These are phyloP conservation scores for Microdochium trichocladiopsis DNA, from an alignment of 2,329 filamentous ascomycete genomes.

Conservation along the genomic window DNA sequence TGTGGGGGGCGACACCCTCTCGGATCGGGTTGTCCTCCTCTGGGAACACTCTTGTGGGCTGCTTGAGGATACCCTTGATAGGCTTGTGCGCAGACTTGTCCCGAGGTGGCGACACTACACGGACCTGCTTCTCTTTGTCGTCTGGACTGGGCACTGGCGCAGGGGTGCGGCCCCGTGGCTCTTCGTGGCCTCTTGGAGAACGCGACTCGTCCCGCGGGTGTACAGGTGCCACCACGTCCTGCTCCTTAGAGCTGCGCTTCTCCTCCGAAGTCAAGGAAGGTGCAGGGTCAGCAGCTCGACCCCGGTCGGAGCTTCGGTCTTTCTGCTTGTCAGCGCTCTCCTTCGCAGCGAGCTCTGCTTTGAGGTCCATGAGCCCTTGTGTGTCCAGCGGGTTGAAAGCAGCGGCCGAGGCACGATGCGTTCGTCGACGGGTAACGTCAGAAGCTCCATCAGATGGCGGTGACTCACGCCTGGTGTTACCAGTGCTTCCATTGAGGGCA, in stretches of 20 bases:
- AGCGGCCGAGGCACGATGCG: slow-evolving; percentile 25
- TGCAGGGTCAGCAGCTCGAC: slow-evolving; percentile 2
- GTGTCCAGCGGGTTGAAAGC: slow-evolving; percentile 47
- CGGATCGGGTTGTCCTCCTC: slow-evolving; percentile 77
- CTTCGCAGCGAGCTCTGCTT: slow-evolving; percentile 41
- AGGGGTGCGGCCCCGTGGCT: slow-evolving; percentile 34
- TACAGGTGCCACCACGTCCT: background rate
- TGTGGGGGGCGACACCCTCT: slow-evolving; percentile 89
- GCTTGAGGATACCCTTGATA: slow-evolving; percentile 79
- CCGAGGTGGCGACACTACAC: slow-evolving; percentile 67
- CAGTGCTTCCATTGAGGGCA: slow-evolving; percentile 17
- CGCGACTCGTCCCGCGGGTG: slow-evolving; percentile 5
- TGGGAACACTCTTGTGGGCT: slow-evolving; percentile 75
- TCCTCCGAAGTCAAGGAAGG: background rate
- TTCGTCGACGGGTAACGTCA: slow-evolving; percentile 27
- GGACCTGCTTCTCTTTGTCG: slow-evolving; percentile 41
- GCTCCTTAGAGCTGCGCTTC: slow-evolving; percentile 1
- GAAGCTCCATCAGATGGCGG: slow-evolving; percentile 28
- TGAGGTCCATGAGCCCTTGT: slow-evolving; percentile 39
- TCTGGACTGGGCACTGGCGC: slow-evolving; percentile 13
- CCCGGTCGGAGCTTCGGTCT: slow-evolving; percentile 9
- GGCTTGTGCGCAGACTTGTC: slow-evolving; percentile 59
- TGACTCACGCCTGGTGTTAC: slow-evolving; percentile 28
- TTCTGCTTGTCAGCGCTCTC: slow-evolving; percentile 20
- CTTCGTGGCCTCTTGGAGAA: slow-evolving; percentile 8